phyloP scores from a whole-genome alignment of 2,329 filamentous ascomycete species.

The Fusarium palustre region DNA sequence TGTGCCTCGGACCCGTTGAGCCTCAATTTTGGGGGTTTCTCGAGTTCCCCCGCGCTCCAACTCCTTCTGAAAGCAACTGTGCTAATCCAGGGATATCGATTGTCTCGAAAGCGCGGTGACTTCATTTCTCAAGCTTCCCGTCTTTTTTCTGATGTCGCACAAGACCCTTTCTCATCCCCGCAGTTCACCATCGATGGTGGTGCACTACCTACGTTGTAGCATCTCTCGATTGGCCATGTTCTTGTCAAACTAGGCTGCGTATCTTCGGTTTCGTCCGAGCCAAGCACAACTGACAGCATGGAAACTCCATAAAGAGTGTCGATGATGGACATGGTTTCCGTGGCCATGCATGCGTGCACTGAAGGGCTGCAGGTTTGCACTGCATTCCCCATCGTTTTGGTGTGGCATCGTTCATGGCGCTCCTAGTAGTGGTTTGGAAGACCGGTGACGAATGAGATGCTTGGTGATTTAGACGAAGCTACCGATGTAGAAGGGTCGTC shows the following conservation, averaged over 20 bases:
- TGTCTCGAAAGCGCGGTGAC: background rate
- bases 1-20: conserved; percentile 8
- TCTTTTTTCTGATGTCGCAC: background rate
- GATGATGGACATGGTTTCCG: conserved; percentile 1
- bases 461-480: conserved; percentile 8
- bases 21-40: conserved; percentile 37
- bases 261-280: conserved; percentile 30
- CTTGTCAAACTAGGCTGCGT: background rate
- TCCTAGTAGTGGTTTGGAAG: conserved; percentile 13
- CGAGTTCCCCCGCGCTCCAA: conserved; percentile 18
- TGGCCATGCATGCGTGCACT: conserved; percentile 13
- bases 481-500: conserved; percentile 7
- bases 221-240: conserved; percentile 16
- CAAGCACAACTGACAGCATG: conserved; percentile 5
- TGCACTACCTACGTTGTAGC: conserved; percentile 10
- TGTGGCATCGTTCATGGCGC: conserved; percentile 27
- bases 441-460: conserved; percentile 8
- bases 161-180: background rate
- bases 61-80: background rate
- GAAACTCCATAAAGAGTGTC: conserved; percentile 2
- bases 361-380: conserved; percentile 25
- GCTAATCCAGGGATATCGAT: background rate
- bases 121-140: background rate
- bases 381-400: conserved; percentile 29
- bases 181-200: conserved; percentile 6